Percentiles rank a stretch among this genome's conserved stretches.
Evolutionary conservation across 768 basidiomycete genomes (phyloP).

Genomic region (Rhizopogon vinicolor): DNA sequence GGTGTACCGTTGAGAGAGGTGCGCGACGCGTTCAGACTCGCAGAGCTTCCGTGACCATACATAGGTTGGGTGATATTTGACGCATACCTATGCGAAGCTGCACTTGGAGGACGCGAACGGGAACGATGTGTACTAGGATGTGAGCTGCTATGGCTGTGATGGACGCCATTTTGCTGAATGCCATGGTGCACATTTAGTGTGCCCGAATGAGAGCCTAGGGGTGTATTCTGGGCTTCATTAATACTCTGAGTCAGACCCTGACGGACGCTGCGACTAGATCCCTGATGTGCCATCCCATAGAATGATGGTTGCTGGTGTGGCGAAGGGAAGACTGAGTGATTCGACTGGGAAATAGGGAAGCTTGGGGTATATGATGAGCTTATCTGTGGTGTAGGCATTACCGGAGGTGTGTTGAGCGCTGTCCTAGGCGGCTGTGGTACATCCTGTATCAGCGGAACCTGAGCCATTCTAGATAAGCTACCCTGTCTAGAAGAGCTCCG

Average conservation of each 20-base stretch:
- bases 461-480: slow-evolving; percentile 11
- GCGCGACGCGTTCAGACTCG: slow-evolving; percentile 13
- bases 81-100: slow-evolving; percentile 26
- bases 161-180: not conserved
- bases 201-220: slow-evolving; percentile 2
- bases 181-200: not conserved
- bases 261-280: slow-evolving; percentile 10
- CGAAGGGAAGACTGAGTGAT: not conserved
- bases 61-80: slow-evolving; percentile 20
- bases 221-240: slow-evolving; percentile 9
- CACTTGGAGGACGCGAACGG: slow-evolving; percentile 23
- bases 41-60: slow-evolving; percentile 22
- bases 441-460: slow-evolving; percentile 11
- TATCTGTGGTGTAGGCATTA: slow-evolving; percentile 11
- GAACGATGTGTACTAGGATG: slow-evolving; percentile 19
- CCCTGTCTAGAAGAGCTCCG: slow-evolving; percentile 16
- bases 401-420: slow-evolving; percentile 7
- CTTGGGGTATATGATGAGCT: not conserved
- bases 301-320: not conserved
- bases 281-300: slow-evolving; percentile 15
- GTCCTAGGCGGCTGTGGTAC: slow-evolving; percentile 16
- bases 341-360: slow-evolving; percentile 1
- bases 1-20: slow-evolving; percentile 14
- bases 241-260: slow-evolving; percentile 12
- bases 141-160: slow-evolving; percentile 9